Conservation (phyloP, 108 stramenopile genomes). For the Discostella pseudostelligera region DNA sequence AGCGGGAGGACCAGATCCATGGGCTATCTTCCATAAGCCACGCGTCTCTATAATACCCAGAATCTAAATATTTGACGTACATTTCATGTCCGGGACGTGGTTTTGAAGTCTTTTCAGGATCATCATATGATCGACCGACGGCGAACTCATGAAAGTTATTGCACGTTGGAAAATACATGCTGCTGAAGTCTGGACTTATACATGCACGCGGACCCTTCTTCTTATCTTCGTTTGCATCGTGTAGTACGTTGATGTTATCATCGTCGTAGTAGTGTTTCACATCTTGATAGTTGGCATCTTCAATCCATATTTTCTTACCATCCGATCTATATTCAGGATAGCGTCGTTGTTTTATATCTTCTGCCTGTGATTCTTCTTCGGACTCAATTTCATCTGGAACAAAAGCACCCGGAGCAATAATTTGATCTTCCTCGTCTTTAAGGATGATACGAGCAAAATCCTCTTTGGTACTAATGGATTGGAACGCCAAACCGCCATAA, state of each 20-base stretch:
- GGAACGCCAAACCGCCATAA: conserved; percentile 19
- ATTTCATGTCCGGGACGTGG: conserved; percentile 40
- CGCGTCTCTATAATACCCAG: conserved; percentile 71
- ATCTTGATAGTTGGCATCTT: conserved; percentile 7
- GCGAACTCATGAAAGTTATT: conserved; percentile 64
- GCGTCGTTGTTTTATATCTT: not conserved
- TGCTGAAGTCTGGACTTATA: conserved; percentile 17
- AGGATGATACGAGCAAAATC: conserved; percentile 12
- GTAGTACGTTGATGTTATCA: conserved; percentile 8
- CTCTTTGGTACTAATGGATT: conserved; percentile 10
- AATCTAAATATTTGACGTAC: conserved; percentile 44
- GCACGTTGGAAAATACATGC: conserved; percentile 57
- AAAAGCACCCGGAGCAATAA: conserved; percentile 23
- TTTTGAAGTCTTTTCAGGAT: conserved; percentile 5
- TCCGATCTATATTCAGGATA: conserved; percentile 8
- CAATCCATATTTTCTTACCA: conserved; percentile 9
- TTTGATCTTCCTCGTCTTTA: conserved; percentile 1
- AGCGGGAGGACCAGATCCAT: conserved; percentile 28
- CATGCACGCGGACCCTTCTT: conserved; percentile 24
- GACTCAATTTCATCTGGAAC: conserved; percentile 16
- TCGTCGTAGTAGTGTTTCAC: conserved; percentile 22
- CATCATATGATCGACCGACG: conserved; percentile 45
- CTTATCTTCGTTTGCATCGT: conserved; percentile 9
- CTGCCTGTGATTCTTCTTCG: not conserved
- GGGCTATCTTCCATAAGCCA: conserved; percentile 51